These are phyloP conservation scores for Trichophyton benhamiae DNA, from an alignment of 2,329 filamentous ascomycete species.

Conservation along the genomic window DNA sequence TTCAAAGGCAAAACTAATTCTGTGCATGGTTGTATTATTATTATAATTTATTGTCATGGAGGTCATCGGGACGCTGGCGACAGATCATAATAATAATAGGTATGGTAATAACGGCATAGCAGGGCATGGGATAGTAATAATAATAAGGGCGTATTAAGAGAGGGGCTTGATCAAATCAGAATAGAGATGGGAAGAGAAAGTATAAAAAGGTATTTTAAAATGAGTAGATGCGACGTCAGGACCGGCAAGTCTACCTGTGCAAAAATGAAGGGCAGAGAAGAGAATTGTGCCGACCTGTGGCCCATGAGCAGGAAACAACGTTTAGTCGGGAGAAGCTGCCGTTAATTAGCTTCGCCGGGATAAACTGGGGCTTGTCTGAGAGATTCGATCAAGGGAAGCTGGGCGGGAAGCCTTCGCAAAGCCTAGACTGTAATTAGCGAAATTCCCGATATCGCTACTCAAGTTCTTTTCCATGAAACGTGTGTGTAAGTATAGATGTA, in stretches of 20 bases:
- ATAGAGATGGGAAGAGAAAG: not conserved
- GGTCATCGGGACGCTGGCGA: conserved; percentile 4
- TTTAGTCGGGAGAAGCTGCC: conserved; percentile 10
- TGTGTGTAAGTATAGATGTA: not conserved
- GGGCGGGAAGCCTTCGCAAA: conserved; percentile 8
- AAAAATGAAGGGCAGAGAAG: not conserved
- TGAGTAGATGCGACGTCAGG: conserved; percentile 6
- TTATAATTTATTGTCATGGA: conserved; percentile 11
- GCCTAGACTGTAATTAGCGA: conserved; percentile 6
- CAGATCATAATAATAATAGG: conserved; percentile 5
- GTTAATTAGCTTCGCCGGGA: conserved; percentile 8
- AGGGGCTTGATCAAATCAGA: not conserved
- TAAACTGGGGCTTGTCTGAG: conserved; percentile 8
- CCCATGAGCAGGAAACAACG: conserved; percentile 9
- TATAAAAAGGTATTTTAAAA: conserved; percentile 4
- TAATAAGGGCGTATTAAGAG: conserved; percentile 6
- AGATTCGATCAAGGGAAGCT: conserved; percentile 9
- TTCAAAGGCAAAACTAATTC: conserved; percentile 4
- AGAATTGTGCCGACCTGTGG: conserved; percentile 3
- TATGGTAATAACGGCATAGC: conserved; percentile 3
- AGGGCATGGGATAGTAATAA: conserved; percentile 4
- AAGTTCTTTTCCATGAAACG: not conserved
- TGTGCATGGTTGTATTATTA: conserved; percentile 12
- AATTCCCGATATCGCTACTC: conserved; percentile 2
- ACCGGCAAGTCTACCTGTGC: not conserved